Evolutionary conservation across 805 yeast genomes (phyloP).

Genomic region (Wickerhamiella brachini): DNA sequence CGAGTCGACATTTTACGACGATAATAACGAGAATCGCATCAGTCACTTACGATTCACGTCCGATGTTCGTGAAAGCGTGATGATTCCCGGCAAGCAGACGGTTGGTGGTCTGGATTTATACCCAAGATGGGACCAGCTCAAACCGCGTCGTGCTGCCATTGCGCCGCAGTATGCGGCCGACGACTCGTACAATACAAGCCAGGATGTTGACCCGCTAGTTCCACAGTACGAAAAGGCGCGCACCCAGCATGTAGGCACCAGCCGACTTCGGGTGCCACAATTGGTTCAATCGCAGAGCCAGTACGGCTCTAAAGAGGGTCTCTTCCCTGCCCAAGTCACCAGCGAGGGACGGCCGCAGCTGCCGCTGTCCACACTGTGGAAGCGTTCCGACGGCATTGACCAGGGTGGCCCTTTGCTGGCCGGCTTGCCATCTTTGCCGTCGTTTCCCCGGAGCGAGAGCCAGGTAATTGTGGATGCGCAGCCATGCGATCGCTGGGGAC

Average conservation of each 20-base stretch:
- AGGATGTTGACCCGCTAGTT: background rate
- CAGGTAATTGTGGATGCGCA: conserved; percentile 1
- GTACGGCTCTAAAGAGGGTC: background rate
- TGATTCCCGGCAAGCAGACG: background rate
- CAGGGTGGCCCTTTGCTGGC: conserved; percentile 7
- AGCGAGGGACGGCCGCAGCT: background rate
- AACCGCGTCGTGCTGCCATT: background rate
- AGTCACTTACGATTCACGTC: background rate
- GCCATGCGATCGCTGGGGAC: conserved; percentile 16
- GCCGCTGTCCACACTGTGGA: background rate
- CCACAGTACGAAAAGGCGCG: background rate
- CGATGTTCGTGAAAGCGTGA: background rate
- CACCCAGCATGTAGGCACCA: background rate
- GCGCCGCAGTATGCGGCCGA: background rate
- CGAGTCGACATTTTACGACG: background rate
- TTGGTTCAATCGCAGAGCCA: conserved; percentile 2
- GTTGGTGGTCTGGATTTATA: background rate
- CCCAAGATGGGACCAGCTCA: background rate
- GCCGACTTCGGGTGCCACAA: conserved; percentile 3
- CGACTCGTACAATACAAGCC: background rate
- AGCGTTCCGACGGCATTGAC: conserved; percentile 1
- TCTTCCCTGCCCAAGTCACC: background rate
- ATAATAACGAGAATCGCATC: background rate
- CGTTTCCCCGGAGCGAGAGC: conserved; percentile 6
- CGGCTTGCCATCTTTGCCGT: conserved; percentile 15